phyloP scores from a whole-genome alignment of 2,329 filamentous ascomycete species.

The Aspergillus versicolor region DNA sequence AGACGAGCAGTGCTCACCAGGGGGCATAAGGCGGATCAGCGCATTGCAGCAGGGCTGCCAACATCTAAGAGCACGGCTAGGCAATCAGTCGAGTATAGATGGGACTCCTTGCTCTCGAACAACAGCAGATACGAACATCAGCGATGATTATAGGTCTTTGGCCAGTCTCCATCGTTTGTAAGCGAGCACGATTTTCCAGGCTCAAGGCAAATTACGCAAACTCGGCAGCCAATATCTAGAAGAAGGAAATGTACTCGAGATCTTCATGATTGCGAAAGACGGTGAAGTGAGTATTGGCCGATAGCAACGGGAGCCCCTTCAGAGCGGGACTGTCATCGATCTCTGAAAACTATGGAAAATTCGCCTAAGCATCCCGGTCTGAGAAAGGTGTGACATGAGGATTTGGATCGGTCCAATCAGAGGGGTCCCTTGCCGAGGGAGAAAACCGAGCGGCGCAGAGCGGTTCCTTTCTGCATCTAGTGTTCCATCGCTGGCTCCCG shows the following conservation, averaged over 20 bases:
- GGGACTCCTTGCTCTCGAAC: background rate
- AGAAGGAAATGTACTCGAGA: background rate
- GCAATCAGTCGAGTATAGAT: background rate
- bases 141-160: background rate
- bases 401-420: constrained; percentile 33
- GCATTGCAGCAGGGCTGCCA: background rate
- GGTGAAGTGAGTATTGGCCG: background rate
- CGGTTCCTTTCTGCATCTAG: background rate
- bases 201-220: background rate
- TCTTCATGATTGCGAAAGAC: background rate
- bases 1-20: background rate
- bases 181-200: constrained; percentile 1
- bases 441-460: background rate
- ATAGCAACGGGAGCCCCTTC: background rate
- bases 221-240: background rate
- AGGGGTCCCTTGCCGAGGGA: constrained; percentile 31
- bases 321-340: constrained; percentile 3
- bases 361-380: constrained; percentile 41
- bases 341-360: constrained; percentile 15
- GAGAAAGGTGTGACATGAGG: constrained; percentile 32
- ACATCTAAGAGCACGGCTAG: background rate
- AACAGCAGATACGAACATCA: background rate
- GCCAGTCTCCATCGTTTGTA: constrained; percentile 6
- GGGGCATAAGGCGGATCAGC: background rate
- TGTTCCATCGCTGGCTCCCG: background rate